Base-by-base conservation (phyloP, 768 basidiomycete genomes). In the Daedaleopsis sinensis region DNA sequence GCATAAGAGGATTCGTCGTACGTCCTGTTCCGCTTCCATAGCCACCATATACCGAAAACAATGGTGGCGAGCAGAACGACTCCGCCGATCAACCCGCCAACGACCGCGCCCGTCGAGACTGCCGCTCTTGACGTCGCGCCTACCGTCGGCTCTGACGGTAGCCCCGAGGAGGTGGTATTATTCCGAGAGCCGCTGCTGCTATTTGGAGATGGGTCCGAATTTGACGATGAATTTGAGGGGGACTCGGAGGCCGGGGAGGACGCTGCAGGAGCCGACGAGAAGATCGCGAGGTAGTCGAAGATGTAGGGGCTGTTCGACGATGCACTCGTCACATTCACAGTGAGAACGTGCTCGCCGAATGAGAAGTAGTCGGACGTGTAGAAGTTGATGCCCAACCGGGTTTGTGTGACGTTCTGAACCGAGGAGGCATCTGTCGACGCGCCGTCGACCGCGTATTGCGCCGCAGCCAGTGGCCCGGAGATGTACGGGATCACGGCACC, bases 261-360 rank as follows among this genome's bases (percentile, higher is more conserved):
- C 9, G 36, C 19, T 2, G 23, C 12, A 8, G 54, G 54, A 24
- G 39, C 11, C 16, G 54, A 24, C 24, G 37, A 42, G 39, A 23
- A 39, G 23, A 56, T 46, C n/a, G 39, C n/a, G 38, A 56, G 55
- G 24, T 47, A 56, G 44, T 56, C 55, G 35, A 56, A 36, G 44
- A 56, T 44, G 47, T 47, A 56, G 16, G 55, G 55, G 16, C 15
- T 32, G 27, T 35, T 23, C 9, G 23, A 24, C 24, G 55, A 19
- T 16, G 55, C 55, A 18, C 13, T 48, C 27, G 46, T 47, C 13
- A 56, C 46, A 32, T 56, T 56, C 10, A 56, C 44, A 1, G 55
- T 56, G 35, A 56, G 44, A 1, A 23, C 32, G 18, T 56, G 55
- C 24, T 13, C 7, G 44, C 44, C 44, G 13, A 15, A 36, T 6